phyloP scores from a whole-genome alignment of 805 yeast genomes.

The Ogataea thermomethanolica region DNA sequence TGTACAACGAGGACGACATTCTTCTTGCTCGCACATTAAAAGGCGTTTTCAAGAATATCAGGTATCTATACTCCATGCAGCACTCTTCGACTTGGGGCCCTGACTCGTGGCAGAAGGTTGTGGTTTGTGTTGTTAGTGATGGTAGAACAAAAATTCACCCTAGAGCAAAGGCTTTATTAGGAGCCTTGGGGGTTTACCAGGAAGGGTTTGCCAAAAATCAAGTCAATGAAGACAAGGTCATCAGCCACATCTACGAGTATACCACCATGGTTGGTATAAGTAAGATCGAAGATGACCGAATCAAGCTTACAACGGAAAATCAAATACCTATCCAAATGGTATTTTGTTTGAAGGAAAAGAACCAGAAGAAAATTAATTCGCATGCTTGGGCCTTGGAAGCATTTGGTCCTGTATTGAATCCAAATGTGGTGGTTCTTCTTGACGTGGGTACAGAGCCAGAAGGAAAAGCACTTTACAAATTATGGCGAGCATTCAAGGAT shows the following conservation, averaged over 20 bases:
- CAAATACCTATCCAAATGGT: conserved; percentile 81
- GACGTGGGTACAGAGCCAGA: conserved; percentile 96
- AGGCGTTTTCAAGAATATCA: conserved; percentile 86
- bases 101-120: conserved; percentile 92
- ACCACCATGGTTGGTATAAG: conserved; percentile 88
- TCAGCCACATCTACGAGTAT: conserved; percentile 88
- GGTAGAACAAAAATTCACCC: conserved; percentile 85
- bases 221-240: conserved; percentile 77
- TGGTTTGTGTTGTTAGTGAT: conserved; percentile 85
- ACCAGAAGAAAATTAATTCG: conserved; percentile 86
- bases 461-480: conserved; percentile 74
- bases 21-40: conserved; percentile 79
- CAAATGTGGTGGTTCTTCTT: conserved; percentile 75
- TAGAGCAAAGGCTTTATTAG: conserved; percentile 72
- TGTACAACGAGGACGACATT: conserved; percentile 87
- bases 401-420: conserved; percentile 76
- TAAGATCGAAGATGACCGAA: conserved; percentile 49
- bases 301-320: conserved; percentile 63
- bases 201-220: conserved; percentile 93
- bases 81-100: conserved; percentile 83
- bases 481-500: conserved; percentile 82
- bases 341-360: conserved; percentile 86
- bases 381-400: conserved; percentile 98
- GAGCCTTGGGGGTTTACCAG: conserved; percentile 88
- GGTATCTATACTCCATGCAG: conserved; percentile 63